Evolutionary conservation across 768 basidiomycete species (phyloP), one percentile per base, ranked within the genome.

Genomic region (Leccinellum albellum): DNA sequence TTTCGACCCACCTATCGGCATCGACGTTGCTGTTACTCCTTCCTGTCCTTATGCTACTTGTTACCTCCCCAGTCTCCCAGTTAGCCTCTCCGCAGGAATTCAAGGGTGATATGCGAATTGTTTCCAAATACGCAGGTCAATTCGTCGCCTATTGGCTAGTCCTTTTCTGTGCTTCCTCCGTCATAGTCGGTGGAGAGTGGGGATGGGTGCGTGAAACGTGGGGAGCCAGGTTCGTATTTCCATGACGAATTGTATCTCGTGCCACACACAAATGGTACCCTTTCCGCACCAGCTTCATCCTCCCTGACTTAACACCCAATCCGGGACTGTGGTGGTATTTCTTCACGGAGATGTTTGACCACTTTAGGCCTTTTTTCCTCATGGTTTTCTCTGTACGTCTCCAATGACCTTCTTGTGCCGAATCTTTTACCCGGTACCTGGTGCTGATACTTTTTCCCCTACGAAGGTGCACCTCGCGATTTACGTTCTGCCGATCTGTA

Each of bases 301-400:
- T 97, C 9, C 89, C 90, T 2, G 95, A 97, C 68, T 73, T 98
- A 60, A 94, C 93, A 9, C 96, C 97, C 0, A 98, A 95, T 64
- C 85, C 91, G 4, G 96, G 97, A 2, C 74, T 98, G 28, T 94
- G 94, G 90, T 98, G 96, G 96, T 98, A 98, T 72, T 98, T 98
- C 76, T 98, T 98, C 75, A 98, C 94, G 12, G 96, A 98, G 70
- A 98, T 98, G 91, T 99, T 99, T 61, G 96, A 98, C 68, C 90
- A 98, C 69, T 99, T 98, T 78, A 79, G 97, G 29, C 84, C 88
- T 4, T 98, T 98, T 75, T 99, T 97, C 79, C 76, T 98, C 31
- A 88, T 94, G 80, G 91, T 90, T 17, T 98, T 98, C 72, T 90
- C 88, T 17, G 94, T 94, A 64, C 48, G 87, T 70, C 23, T 6